Percentiles rank a stretch among this genome's conserved stretches.
phyloP scores from a whole-genome alignment of 2,329 filamentous ascomycete species.

The Colletotrichum liriopes region DNA sequence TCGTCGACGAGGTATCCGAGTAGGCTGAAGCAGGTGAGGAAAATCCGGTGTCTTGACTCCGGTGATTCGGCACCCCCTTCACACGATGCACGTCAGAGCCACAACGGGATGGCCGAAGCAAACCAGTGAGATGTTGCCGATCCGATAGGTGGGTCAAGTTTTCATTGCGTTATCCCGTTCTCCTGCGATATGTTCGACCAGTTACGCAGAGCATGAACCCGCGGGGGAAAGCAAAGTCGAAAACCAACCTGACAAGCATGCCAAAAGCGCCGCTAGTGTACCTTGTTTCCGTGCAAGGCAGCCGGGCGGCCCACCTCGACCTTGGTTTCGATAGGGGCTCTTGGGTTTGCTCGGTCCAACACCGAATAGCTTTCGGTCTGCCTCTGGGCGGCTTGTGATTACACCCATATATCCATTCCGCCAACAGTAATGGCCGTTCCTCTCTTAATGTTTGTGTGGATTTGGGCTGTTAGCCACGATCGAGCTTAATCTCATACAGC shows the following conservation, averaged over 20 bases:
- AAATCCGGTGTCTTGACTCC: constrained; percentile 1
- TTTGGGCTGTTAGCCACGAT: background rate
- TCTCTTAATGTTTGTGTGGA: background rate
- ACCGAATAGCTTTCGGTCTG: background rate
- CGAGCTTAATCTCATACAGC: background rate
- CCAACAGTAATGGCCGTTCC: too few relatives aligned
- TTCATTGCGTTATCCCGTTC: background rate
- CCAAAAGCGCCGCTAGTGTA: constrained; percentile 10
- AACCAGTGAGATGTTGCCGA: background rate
- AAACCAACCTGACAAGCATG: constrained; percentile 5
- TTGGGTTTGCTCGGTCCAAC: background rate
- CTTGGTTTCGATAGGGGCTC: background rate
- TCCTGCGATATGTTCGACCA: background rate
- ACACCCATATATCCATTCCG: background rate
- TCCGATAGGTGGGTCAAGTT: background rate
- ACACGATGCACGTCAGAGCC: constrained; percentile 13
- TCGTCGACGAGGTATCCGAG: background rate
- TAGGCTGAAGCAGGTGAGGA: background rate
- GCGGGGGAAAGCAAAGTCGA: background rate
- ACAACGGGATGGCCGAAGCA: constrained; percentile 15
- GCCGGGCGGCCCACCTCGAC: constrained; percentile 11
- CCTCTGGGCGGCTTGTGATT: background rate
- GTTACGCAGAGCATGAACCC: background rate
- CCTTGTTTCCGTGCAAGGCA: constrained; percentile 18
- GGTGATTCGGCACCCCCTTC: background rate